Conservation (phyloP, 345 rosid genomes). For the Gossypium thurberi region DNA sequence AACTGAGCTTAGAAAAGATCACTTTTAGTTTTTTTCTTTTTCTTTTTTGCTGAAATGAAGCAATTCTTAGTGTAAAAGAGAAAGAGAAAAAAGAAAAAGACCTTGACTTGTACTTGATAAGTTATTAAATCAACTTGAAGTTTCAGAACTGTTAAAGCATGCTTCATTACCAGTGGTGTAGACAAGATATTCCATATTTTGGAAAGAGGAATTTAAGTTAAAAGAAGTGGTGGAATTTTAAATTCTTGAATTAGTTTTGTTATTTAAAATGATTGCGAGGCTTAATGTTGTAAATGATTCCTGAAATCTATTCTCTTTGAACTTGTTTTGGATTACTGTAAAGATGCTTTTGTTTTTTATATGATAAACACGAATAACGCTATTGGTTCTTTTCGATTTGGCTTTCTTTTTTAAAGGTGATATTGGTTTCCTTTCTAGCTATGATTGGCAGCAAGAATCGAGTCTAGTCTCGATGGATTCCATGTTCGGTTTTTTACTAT, state of each 20-base stretch:
- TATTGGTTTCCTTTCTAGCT: background rate
- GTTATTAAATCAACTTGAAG: background rate
- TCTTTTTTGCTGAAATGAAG: background rate
- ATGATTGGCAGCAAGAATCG: background rate
- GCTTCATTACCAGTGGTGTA: background rate
- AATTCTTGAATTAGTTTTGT: background rate
- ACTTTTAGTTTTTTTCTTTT: background rate
- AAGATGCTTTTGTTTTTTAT: background rate
- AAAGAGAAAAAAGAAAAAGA: background rate
- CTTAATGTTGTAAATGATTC: background rate
- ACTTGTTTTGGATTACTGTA: background rate
- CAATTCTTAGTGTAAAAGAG: background rate
- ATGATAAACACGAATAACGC: background rate
- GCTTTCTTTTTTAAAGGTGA: background rate
- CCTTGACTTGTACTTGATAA: background rate
- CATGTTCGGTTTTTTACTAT: background rate
- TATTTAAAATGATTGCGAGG: background rate
- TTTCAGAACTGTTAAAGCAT: background rate
- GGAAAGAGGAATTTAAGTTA: background rate
- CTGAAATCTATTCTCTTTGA: background rate
- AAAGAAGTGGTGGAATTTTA: background rate
- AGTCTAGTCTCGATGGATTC: background rate
- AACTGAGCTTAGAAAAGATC: background rate
- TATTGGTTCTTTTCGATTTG: background rate
- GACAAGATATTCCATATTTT: background rate